A percentile compares a stretch with the other conserved stretches of the same genome.
These are phyloP conservation scores for Plasmodium blacklocki DNA, from an alignment of 169 alveolate genomes.

Conservation along the genomic window DNA sequence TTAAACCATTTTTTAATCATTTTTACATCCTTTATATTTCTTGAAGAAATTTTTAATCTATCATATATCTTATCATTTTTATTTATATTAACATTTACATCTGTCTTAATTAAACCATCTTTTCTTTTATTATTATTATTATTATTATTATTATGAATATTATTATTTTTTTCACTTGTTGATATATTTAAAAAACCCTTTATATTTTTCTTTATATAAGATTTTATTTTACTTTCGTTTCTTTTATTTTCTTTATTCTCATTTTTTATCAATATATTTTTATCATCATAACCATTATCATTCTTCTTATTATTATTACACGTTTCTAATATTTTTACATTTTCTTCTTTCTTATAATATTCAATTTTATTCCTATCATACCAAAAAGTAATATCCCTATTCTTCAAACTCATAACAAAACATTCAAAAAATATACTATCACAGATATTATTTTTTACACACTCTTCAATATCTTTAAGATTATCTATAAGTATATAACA, in stretches of 20 bases:
- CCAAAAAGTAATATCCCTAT: constrained; percentile 37
- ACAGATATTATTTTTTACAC: constrained; percentile 29
- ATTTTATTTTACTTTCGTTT: constrained; percentile 32
- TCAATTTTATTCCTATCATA: background rate
- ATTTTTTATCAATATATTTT: background rate
- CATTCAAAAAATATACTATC: constrained; percentile 50
- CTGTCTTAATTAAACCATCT: background rate
- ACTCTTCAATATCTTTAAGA: constrained; percentile 50
- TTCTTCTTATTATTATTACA: background rate
- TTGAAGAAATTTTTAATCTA: background rate
- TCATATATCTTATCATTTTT: background rate
- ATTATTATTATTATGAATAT: background rate
- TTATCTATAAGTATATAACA: constrained; percentile 23
- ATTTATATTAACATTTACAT: background rate
- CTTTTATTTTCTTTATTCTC: background rate
- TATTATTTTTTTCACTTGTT: background rate
- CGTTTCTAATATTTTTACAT: background rate
- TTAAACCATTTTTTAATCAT: constrained; percentile 47
- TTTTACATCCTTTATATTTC: constrained; percentile 15
- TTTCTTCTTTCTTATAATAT: background rate
- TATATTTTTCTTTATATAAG: constrained; percentile 36
- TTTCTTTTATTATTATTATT: background rate
- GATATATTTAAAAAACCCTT: constrained; percentile 41
- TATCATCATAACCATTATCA: background rate
- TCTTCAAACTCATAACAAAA: constrained; percentile 22